These are phyloP conservation scores for Solanum etuberosum DNA, from an alignment of 257 asterid genomes.

Conservation along the genomic window DNA sequence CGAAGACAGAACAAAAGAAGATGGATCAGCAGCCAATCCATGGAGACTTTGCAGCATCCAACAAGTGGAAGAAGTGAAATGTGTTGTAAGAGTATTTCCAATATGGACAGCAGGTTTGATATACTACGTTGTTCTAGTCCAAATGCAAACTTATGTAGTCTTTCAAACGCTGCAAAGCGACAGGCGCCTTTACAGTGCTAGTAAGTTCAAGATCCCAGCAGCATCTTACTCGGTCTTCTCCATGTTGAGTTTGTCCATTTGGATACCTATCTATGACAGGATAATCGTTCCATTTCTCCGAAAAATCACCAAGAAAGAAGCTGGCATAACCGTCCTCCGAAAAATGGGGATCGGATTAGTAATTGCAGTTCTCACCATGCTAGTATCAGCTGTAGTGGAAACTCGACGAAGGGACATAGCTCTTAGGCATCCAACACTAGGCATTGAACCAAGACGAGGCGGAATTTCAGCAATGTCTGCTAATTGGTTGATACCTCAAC, in stretches of 20 bases:
- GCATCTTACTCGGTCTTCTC: conserved; percentile 15
- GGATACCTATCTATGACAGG: conserved; percentile 20
- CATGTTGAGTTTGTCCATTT: conserved; percentile 12
- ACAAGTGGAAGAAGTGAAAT: conserved; percentile 28
- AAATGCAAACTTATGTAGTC: conserved; percentile 4
- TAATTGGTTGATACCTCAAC: conserved; percentile 23
- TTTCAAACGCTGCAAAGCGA: conserved; percentile 22
- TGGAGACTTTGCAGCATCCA: conserved; percentile 23
- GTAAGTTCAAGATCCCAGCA: conserved; percentile 19
- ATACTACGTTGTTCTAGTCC: background rate
- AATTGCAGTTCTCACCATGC: background rate
- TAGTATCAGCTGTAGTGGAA: conserved; percentile 14
- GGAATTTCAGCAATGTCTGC: conserved; percentile 24
- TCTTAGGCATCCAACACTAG: conserved; percentile 8
- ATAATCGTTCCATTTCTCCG: conserved; percentile 11
- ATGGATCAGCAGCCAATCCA: conserved; percentile 19
- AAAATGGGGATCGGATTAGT: conserved; percentile 18
- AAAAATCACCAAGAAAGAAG: conserved; percentile 7
- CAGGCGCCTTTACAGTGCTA: background rate
- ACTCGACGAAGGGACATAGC: background rate
- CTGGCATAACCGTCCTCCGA: conserved; percentile 20
- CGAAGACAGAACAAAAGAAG: conserved; percentile 8
- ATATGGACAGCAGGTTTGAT: conserved; percentile 15
- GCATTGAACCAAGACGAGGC: conserved; percentile 6
- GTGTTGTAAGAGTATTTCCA: conserved; percentile 13